Evolutionary conservation across 495 filamentous ascomycete genomes (phyloP), one percentile per base, ranked within the genome.

Genomic region (Aspergillus sclerotioniger): DNA sequence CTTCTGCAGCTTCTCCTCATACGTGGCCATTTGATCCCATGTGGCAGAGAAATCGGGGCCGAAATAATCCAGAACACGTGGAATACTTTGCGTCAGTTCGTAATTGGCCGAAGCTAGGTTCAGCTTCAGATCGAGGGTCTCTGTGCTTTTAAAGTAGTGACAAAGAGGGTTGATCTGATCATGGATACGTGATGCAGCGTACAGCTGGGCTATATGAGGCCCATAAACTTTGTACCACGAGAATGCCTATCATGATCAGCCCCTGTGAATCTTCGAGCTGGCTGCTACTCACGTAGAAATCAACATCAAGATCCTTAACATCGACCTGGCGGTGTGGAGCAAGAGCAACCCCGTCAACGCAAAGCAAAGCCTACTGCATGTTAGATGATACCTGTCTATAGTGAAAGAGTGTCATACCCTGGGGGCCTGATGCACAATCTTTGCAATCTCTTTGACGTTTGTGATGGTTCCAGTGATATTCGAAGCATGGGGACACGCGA

Each of bases 201-300:
- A 91, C 6, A 91, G 77, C 59, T 84, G 76, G 1, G 87, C 76
- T 16, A 90, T 73, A 59, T 90, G 89, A 3, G 88, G 88, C 0
- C 87, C 88, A 67, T 85, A 90, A 20, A 88, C 85, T 69, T 91
- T 90, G 70, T 90, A 90, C 75, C 89, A 91, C 3, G 79, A 84
- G 61, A 90, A 86, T n/a, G 62, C 63, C 68, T 72, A 21, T 19
- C 82, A 0, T 84, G 82, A 0, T 78, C 83, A 50, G 47, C 6
- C 86, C 67, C 50, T 80, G 50, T 54, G 2, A 51, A 21, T 21
- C 28, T 16, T 6, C 9, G 16, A 8, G 3, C 6, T 16, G 9
- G 4, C 6, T 31, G 6, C 3, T 0, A 52, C 64, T 54, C 44
- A 82, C 76, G 65, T 91, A 91, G 64, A 90, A 82, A 62, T 91